phyloP scores from a whole-genome alignment of 148 eudicot species.

The Diospyros kaki region DNA sequence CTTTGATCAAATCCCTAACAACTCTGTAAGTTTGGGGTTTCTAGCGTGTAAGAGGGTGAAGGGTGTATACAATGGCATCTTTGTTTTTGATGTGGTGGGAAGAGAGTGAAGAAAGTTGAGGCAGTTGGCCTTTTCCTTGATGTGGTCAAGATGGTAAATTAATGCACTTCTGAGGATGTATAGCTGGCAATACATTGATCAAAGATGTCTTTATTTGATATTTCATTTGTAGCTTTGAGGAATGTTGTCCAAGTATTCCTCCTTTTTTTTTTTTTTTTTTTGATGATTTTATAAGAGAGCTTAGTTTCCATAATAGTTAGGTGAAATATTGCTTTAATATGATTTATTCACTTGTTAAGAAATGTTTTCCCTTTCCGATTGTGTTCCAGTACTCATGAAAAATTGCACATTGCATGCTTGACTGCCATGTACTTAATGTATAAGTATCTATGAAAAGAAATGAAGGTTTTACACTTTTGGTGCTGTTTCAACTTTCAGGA shows the following conservation, averaged over 20 bases:
- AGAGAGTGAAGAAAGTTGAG: no score
- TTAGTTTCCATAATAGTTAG: neutral
- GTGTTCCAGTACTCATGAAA: no score
- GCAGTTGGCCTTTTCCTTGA: neutral
- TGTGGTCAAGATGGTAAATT: neutral
- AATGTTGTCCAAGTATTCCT: neutral
- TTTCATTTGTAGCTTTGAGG: conserved; percentile 3
- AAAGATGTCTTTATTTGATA: neutral
- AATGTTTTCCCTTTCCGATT: no score
- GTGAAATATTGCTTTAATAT: neutral
- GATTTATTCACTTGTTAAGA: no score
- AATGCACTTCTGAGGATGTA: neutral
- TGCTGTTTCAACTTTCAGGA: neutral
- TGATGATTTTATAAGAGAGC: neutral
- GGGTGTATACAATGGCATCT: neutral
- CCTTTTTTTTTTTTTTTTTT: neutral
- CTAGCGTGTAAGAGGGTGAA: no score
- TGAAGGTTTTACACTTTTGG: no score
- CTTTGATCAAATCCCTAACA: no score
- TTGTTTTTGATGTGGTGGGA: neutral
- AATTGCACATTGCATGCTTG: no score
- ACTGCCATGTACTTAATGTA: no score
- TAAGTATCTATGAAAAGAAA: neutral
- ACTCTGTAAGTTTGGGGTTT: no score
- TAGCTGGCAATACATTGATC: neutral